A percentile compares a stretch with the other conserved stretches of the same genome.
These are phyloP conservation scores for Botryotinia globosa DNA, from an alignment of 2,329 filamentous ascomycete species.

Conservation along the genomic window DNA sequence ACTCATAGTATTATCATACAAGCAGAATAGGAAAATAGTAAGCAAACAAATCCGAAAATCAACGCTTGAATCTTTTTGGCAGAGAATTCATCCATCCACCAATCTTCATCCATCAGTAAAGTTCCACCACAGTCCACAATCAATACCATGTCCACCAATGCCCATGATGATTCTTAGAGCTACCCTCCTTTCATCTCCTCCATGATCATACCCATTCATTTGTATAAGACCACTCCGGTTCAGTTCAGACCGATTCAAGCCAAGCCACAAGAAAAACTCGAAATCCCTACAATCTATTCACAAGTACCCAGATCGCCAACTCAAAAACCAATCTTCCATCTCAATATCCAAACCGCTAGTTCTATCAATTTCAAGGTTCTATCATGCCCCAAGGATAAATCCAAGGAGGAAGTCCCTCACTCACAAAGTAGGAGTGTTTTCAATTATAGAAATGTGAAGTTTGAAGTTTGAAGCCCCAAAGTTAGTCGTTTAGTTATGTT, in stretches of 20 bases:
- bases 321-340: background rate
- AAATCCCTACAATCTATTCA: background rate
- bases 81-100: background rate
- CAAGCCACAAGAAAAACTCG: background rate
- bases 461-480: background rate
- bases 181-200: background rate
- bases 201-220: background rate
- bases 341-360: background rate
- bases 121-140: background rate
- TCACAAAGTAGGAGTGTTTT: slow-evolving; percentile 16
- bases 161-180: background rate
- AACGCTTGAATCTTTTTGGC: background rate
- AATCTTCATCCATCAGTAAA: background rate
- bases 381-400: slow-evolving; percentile 9
- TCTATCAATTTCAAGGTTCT: slow-evolving; percentile 11
- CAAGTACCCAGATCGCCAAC: background rate
- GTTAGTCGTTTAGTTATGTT: background rate
- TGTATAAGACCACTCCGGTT: background rate
- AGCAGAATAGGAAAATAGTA: background rate
- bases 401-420: slow-evolving; percentile 13
- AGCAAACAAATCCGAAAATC: slow-evolving; percentile 1
- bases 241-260: background rate
- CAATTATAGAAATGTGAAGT: background rate
- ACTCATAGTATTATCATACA: background rate
- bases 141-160: background rate